Evolutionary conservation across 306 rosid genomes (phyloP).

Genomic region (Trifolium pratense): DNA sequence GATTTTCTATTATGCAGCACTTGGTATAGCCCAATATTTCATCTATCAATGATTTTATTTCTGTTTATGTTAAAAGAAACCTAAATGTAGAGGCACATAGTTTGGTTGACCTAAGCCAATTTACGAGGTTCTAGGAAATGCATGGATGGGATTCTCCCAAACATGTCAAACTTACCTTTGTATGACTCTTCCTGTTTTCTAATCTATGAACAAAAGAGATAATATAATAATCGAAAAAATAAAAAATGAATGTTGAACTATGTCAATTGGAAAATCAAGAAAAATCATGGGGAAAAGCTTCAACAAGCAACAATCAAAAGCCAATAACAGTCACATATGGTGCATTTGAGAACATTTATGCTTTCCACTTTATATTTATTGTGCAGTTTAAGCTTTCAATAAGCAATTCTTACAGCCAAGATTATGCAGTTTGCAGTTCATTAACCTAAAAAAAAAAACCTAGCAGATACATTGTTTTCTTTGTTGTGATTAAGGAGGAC

Average conservation of each 20-base stretch:
- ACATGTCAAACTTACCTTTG: not conserved
- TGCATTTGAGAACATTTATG: not conserved
- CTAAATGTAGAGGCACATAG: too few relatives aligned
- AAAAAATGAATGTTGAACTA: too few relatives aligned
- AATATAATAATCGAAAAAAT: too few relatives aligned
- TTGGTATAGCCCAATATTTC: too few relatives aligned
- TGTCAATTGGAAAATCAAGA: not conserved
- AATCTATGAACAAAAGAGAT: too few relatives aligned
- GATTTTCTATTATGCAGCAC: too few relatives aligned
- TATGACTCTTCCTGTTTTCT: not conserved
- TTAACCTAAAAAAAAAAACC: too few relatives aligned
- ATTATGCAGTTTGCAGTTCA: slow-evolving; percentile 9
- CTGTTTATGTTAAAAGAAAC: too few relatives aligned
- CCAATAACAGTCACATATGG: not conserved
- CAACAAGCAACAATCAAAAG: not conserved
- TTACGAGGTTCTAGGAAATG: not conserved
- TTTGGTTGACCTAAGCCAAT: too few relatives aligned
- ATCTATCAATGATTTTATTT: too few relatives aligned
- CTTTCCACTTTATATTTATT: not conserved
- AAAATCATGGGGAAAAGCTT: not conserved
- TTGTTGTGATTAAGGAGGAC: not conserved
- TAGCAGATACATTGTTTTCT: not conserved
- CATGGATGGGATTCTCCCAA: not conserved
- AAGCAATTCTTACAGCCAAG: not conserved
- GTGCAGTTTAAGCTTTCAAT: slow-evolving; percentile 7